Evolutionary conservation across 352 stramenopile genomes (phyloP), one percentile per base, ranked within the genome.

Genomic region (Thraustochytrium sp.): DNA sequence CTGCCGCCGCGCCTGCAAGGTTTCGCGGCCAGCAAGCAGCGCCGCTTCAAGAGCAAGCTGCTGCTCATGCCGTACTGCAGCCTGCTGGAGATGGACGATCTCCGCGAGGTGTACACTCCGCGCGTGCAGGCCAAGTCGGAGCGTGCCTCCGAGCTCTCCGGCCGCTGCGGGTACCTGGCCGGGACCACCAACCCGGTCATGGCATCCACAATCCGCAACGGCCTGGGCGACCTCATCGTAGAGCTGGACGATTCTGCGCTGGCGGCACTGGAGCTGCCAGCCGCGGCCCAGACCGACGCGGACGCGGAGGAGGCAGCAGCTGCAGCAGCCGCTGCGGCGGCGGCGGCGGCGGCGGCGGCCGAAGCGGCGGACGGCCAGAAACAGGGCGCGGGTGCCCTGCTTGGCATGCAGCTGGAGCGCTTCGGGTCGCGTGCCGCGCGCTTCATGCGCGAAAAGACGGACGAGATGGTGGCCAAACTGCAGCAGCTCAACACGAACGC

Each of bases 1-100:
- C 18, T 80, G 31, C 68, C 31, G 38, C 31, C 68, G 46, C 31
- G 31, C 23, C 68, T 55, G 21, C 34, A 80, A 26, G 68, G 34
- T 29, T 46, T 29, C 68, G 68, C 31, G 23, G 48, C 44, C 26
- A 61, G 40, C 18, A 80, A 48, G 44, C 44, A 80, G 38, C 76
- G 13, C 8, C 44, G 62, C 16, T 63, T 46, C 31, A 72, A 42
- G 23, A 80, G 68, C 38, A 80, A 80, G 31, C 31, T 80, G n/a
- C 26, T 80, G 18, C 49, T 77, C 68, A 63, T 80, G 68, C 68
- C 68, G 5, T 80, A 80, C 44, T 65, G 48, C 37, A 80, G 68
- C 53, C 42, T 80, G 9, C 4, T 80, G 42, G 46, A 72, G n/a
- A 48, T 80, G 68, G 68, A 80, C n/a, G 68, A 80, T 11, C 31